Conservation (phyloP, 768 basidiomycete genomes). For the Panus rudis region DNA sequence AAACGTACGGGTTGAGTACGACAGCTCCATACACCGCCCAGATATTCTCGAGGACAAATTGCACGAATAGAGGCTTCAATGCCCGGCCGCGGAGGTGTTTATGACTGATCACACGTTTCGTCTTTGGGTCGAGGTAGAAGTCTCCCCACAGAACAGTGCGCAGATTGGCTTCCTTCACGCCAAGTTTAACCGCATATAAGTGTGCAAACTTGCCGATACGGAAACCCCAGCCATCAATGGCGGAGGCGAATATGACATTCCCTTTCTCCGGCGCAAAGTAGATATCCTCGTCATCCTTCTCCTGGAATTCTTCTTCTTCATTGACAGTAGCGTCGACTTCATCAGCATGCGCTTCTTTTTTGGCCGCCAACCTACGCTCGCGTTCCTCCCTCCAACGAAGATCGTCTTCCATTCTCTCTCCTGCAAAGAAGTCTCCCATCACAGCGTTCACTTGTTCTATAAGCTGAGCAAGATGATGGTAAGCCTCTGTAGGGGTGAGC, state of each 20-base stretch:
- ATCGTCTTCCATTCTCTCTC: constrained; percentile 96
- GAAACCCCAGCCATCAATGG: constrained; percentile 98
- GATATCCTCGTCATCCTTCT: constrained; percentile 95
- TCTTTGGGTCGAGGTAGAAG: constrained; percentile 94
- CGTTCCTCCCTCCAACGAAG: constrained; percentile 89
- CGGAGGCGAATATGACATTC: constrained; percentile 94
- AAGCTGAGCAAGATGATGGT: constrained; percentile 87
- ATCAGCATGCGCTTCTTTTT: constrained; percentile 64
- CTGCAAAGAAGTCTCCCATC: constrained; percentile 94
- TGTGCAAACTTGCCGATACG: constrained; percentile 90
- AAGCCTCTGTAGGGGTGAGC: constrained; percentile 84
- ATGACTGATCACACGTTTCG: constrained; percentile 84
- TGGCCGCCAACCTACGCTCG: constrained; percentile 69
- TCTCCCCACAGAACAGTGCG: constrained; percentile 93
- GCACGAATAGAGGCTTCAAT: constrained; percentile 93
- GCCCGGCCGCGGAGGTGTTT: constrained; percentile 83
- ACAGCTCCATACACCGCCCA: constrained; percentile 97
- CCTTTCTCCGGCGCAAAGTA: constrained; percentile 95
- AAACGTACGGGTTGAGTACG: constrained; percentile 77
- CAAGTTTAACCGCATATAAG: constrained; percentile 83
- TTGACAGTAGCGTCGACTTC: constrained; percentile 43
- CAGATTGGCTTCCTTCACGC: constrained; percentile 83
- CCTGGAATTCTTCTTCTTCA: constrained; percentile 69
- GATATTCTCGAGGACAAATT: constrained; percentile 94
- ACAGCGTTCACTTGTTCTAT: constrained; percentile 98